Percentiles rank a stretch among this genome's conserved stretches.
Evolutionary conservation across 495 filamentous ascomycete species (phyloP).

Genomic region (Penicillium malachiteum): DNA sequence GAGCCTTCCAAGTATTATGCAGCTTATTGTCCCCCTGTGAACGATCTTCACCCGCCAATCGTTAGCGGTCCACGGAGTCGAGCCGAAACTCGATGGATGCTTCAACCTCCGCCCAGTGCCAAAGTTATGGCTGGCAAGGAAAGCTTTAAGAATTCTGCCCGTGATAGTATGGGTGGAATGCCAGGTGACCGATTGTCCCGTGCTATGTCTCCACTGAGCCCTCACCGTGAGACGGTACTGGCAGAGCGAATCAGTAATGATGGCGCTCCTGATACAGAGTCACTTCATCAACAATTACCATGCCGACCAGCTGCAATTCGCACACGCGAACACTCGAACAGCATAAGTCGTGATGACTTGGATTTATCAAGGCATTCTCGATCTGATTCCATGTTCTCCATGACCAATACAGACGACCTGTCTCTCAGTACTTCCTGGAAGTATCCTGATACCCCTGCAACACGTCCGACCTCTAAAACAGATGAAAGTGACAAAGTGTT

Average conservation of each 20-base stretch:
- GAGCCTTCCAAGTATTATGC: slow-evolving; percentile 59
- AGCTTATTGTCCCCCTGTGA: slow-evolving; percentile 74
- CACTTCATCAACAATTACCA: slow-evolving; percentile 13
- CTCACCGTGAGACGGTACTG: slow-evolving; percentile 3
- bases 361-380: slow-evolving; percentile 30
- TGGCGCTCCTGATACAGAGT: slow-evolving; percentile 2
- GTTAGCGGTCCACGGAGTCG: slow-evolving; percentile 70
- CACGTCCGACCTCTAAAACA: slow-evolving; percentile 43
- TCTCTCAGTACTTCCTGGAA: slow-evolving; percentile 35
- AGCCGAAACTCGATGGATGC: slow-evolving; percentile 80
- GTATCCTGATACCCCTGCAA: slow-evolving; percentile 41
- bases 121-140: slow-evolving; percentile 85
- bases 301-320: slow-evolving; percentile 25
- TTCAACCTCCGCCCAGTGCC: slow-evolving; percentile 81
- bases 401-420: slow-evolving; percentile 29
- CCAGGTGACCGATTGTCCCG: slow-evolving; percentile 14
- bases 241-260: slow-evolving; percentile 9
- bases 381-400: slow-evolving; percentile 37
- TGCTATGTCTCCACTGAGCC: slow-evolving; percentile 1
- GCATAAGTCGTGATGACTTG: slow-evolving; percentile 27
- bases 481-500: slow-evolving; percentile 27
- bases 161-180: slow-evolving; percentile 16
- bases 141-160: slow-evolving; percentile 40
- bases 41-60: slow-evolving; percentile 83
- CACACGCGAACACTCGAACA: slow-evolving; percentile 16